Evolutionary conservation across 2,329 filamentous ascomycete genomes (phyloP), one percentile per base, ranked within the genome.

Genomic region (Diplodia mutila): DNA sequence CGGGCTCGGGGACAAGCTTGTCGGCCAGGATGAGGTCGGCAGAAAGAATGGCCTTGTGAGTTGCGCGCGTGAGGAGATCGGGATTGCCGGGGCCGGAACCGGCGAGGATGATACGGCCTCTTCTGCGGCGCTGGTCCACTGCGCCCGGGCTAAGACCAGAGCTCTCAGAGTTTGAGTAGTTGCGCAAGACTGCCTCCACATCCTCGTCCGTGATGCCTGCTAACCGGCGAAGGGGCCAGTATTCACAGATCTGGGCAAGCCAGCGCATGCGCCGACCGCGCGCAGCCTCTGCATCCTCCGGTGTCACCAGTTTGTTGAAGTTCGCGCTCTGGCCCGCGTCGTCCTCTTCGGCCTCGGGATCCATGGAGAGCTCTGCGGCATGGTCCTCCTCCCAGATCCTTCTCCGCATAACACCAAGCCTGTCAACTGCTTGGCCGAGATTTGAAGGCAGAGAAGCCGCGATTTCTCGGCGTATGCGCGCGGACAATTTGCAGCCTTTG

Each of bases 161-260:
- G 23, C 77, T 73, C 61, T 79, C 79, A 53, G 79, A 77, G 61
- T 67, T 73, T 49, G 84, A 81, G 74, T 97, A 97, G 2, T 91
- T 89, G 70, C 86, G 82, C n/a, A 99, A 84, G 0, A 98, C 87
- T 14, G 81, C 78, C 18, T 92, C 88, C 7, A 97, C 89, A 72
- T 98, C 94, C 9, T 86, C 85, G 73, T 97, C 92, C 3, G 87
- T 90, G 70, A 98, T 90, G 49, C 86, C 85, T 8, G 93, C 93
- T 1, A 99, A 86, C 21, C 91, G 88, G 70, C 89, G 89, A 29
- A 99, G 84, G 1, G 95, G 94, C 95, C 95, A 99, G 80, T 99
- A 99, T 82, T 99, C 95, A 84, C 95, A 99, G 64, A 99, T 93
- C 77, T 99, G 95, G 23, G 91, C 88, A 1, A 99, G 84, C 95